phyloP scores from a whole-genome alignment of 495 filamentous ascomycete genomes.

The Xylaria curta region DNA sequence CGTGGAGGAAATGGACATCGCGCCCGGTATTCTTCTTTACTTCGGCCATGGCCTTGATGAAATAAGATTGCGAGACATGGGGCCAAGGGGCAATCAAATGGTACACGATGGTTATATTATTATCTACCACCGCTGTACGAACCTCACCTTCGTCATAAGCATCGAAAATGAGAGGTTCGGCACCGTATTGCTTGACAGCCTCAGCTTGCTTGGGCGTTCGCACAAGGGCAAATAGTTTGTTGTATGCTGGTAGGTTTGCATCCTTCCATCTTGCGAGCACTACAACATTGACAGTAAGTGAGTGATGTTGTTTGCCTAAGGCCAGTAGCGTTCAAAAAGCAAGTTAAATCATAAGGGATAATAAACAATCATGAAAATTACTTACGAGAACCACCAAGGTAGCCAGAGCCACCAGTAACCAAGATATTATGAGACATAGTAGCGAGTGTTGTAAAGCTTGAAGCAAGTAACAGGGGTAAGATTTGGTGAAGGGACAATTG shows the following conservation, averaged over 20 bases:
- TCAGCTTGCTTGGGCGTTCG: conserved; percentile 51
- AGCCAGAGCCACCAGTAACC: conserved; percentile 59
- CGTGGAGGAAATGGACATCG: conserved; percentile 54
- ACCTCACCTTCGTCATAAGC: conserved; percentile 40
- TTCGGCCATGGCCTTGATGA: conserved; percentile 52
- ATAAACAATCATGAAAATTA: not conserved
- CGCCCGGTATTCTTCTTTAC: conserved; percentile 47
- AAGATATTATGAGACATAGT: conserved; percentile 51
- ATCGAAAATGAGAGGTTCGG: conserved; percentile 47
- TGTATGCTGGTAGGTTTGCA: conserved; percentile 48
- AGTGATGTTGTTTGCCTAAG: not conserved
- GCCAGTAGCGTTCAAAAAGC: not conserved
- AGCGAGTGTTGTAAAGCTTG: not conserved
- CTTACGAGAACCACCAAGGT: conserved; percentile 51
- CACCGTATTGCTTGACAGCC: conserved; percentile 51
- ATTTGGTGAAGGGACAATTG: not conserved
- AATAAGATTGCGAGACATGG: conserved; percentile 31
- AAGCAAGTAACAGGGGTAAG: not conserved
- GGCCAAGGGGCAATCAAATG: conserved; percentile 46
- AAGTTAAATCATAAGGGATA: not conserved
- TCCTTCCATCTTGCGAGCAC: conserved; percentile 48
- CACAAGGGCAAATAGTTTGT: conserved; percentile 52
- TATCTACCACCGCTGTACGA: conserved; percentile 42
- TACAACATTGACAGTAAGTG: not conserved
- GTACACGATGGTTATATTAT: conserved; percentile 53